Percentiles rank a stretch among this genome's conserved stretches.
These are phyloP conservation scores for Stagonosporopsis tanaceti DNA, from an alignment of 2,329 filamentous ascomycete genomes.

Conservation along the genomic window DNA sequence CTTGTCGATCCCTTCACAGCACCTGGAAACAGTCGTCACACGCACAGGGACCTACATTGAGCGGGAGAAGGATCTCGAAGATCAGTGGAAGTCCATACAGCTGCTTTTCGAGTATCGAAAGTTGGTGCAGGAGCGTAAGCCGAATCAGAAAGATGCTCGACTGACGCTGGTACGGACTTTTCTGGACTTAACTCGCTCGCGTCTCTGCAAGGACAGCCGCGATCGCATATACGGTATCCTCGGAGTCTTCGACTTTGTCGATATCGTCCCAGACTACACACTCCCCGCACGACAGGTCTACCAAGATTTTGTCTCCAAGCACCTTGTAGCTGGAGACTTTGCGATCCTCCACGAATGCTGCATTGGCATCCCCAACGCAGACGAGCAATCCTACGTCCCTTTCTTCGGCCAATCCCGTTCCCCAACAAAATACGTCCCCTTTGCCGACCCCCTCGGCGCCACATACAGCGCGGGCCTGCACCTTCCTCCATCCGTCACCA, in stretches of 20 bases:
- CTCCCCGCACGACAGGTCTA: constrained; percentile 7
- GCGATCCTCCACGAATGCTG: constrained; percentile 18
- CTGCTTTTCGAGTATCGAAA: constrained; percentile 14
- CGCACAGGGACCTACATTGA: constrained; percentile 12
- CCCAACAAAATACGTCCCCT: constrained; percentile 2
- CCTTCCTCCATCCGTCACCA: background rate
- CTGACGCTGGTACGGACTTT: constrained; percentile 10
- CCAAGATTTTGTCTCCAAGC: constrained; percentile 11
- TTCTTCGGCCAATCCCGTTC: constrained; percentile 15
- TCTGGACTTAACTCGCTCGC: constrained; percentile 13
- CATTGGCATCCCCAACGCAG: constrained; percentile 9
- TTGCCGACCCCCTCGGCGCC: background rate
- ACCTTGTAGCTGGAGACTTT: constrained; percentile 12
- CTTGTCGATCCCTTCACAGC: constrained; percentile 3
- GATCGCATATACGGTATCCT: constrained; percentile 18
- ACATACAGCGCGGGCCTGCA: constrained; percentile 15
- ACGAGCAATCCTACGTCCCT: constrained; percentile 13
- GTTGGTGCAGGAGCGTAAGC: constrained; percentile 4
- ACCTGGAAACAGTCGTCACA: constrained; percentile 12
- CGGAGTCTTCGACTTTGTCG: constrained; percentile 4
- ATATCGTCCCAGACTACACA: constrained; percentile 6
- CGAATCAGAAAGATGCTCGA: background rate
- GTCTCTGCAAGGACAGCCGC: constrained; percentile 14
- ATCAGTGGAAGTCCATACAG: constrained; percentile 12
- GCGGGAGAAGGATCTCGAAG: constrained; percentile 5